A percentile compares a stretch with the other conserved stretches of the same genome.
phyloP scores from a whole-genome alignment of 495 filamentous ascomycete species.

The Neurospora tetrasperma region DNA sequence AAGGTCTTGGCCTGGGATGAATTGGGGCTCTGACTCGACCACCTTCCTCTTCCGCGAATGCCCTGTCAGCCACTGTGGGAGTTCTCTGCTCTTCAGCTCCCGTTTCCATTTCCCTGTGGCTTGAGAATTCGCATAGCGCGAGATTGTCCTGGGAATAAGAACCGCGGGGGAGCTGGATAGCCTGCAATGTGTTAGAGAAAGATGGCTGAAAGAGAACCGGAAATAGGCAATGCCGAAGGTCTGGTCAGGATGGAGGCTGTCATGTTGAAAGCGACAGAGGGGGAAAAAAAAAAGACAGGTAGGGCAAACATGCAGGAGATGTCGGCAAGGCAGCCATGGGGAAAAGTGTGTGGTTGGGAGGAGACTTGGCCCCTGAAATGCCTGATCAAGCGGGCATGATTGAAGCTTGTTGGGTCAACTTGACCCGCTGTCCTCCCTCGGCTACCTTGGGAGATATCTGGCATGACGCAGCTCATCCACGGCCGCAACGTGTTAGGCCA shows the following conservation, averaged over 20 bases:
- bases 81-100: neutral
- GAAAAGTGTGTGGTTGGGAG: neutral
- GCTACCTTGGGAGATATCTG: neutral
- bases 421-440: neutral
- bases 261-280: neutral
- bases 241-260: neutral
- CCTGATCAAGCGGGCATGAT: neutral
- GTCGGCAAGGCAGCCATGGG: neutral
- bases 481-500: neutral
- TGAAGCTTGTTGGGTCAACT: neutral
- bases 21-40: neutral
- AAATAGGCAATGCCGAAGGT: neutral
- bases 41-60: neutral
- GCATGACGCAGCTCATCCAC: neutral
- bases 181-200: neutral
- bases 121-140: neutral
- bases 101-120: neutral
- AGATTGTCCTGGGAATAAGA: neutral
- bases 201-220: neutral
- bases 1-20: slow-evolving; percentile 6
- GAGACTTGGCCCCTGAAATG: neutral
- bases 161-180: neutral
- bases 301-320: neutral
- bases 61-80: neutral
- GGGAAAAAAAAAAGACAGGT: neutral